Evolutionary conservation across 2,329 filamentous ascomycete genomes (phyloP).

Genomic region (Exophiala sp.): DNA sequence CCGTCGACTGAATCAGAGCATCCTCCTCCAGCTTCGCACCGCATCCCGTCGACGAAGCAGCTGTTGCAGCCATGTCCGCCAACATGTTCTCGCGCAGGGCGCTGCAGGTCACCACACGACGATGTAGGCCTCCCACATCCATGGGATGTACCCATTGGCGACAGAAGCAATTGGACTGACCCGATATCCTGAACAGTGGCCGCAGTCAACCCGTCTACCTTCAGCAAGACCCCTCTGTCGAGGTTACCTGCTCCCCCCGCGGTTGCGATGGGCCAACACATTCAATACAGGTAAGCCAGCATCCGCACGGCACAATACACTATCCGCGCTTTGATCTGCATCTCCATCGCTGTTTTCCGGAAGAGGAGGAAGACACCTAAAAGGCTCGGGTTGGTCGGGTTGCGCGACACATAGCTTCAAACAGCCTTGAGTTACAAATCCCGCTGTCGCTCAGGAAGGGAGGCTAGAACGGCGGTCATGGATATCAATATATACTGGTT

Average conservation of each 20-base stretch:
- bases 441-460: too few relatives aligned
- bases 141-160: too few relatives aligned
- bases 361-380: neutral
- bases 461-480: too few relatives aligned
- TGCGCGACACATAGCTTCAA: too few relatives aligned
- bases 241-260: constrained; percentile 41
- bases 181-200: constrained; percentile 35
- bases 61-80: constrained; percentile 22
- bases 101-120: constrained; percentile 44
- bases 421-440: too few relatives aligned
- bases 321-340: neutral
- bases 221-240: constrained; percentile 38
- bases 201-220: constrained; percentile 40
- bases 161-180: neutral
- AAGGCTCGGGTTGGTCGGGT: too few relatives aligned
- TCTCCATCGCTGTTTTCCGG: too few relatives aligned
- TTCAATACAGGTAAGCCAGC: constrained; percentile 39
- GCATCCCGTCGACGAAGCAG: neutral
- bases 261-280: constrained; percentile 39
- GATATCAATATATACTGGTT: too few relatives aligned
- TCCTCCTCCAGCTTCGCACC: neutral
- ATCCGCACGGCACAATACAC: constrained; percentile 17
- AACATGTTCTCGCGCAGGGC: constrained; percentile 46
- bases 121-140: constrained; percentile 37
- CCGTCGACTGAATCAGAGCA: neutral